Percentiles rank a stretch among this genome's conserved stretches.
Evolutionary conservation across 495 filamentous ascomycete genomes (phyloP).

Genomic region (Xylaria sp.): DNA sequence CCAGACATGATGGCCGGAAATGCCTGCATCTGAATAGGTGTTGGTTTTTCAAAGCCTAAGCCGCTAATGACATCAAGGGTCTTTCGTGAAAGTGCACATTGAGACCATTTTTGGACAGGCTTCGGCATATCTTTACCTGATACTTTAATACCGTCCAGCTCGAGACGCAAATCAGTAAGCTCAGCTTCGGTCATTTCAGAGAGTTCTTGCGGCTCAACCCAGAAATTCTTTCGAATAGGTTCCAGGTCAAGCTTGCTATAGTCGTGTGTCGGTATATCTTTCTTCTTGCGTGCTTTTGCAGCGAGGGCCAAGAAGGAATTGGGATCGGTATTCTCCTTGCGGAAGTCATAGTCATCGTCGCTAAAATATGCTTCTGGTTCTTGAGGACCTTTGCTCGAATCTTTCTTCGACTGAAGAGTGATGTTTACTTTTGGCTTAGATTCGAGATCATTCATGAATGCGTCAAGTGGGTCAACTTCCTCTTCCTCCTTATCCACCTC

Average conservation of each 20-base stretch:
- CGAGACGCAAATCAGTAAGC: conserved; percentile 76
- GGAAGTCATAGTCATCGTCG: conserved; percentile 79
- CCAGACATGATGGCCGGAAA: conserved; percentile 96
- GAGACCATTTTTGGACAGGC: conserved; percentile 94
- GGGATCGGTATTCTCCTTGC: conserved; percentile 78
- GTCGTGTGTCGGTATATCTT: conserved; percentile 86
- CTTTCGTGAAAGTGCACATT: conserved; percentile 87
- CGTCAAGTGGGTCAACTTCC: conserved; percentile 91
- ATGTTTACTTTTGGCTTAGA: conserved; percentile 46
- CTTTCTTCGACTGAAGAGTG: conserved; percentile 28
- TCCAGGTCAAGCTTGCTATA: conserved; percentile 86
- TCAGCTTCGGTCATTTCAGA: conserved; percentile 87
- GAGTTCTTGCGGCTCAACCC: conserved; percentile 86
- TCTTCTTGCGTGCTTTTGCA: conserved; percentile 89
- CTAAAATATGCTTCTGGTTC: conserved; percentile 85
- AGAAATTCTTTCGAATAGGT: conserved; percentile 91
- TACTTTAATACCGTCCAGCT: conserved; percentile 95
- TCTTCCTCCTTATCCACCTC: conserved; percentile 66
- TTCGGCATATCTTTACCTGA: conserved; percentile 84
- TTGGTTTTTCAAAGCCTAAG: conserved; percentile 86
- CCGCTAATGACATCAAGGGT: conserved; percentile 86
- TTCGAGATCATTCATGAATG: conserved; percentile 87
- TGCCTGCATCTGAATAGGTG: conserved; percentile 93
- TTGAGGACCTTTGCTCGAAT: conserved; percentile 47
- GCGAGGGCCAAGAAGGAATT: conserved; percentile 83